Evolutionary conservation across 1,139 yeast species (phyloP), one percentile per base, ranked within the genome.

Genomic region (Taiozyma sp.): DNA sequence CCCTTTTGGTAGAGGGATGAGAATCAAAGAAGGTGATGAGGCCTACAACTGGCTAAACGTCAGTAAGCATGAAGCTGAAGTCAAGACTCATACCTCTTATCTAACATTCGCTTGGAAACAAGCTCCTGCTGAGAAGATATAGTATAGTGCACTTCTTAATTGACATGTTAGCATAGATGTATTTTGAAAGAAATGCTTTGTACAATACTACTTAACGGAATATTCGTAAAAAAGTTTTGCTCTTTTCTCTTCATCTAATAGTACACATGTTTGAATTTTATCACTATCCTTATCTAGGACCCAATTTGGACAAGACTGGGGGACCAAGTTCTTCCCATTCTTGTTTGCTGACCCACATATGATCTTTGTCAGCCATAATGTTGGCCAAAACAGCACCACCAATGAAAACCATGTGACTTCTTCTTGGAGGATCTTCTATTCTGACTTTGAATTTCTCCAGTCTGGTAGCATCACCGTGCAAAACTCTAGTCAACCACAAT

Each of bases 311-410:
- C 68, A 93, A 81, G 22, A 89, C 81, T 48, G 93, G 79, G 44
- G 96, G 80, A 40, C 98, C 99, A 65, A 87, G 88, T 72, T 93
- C 99, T 68, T 89, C 95, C 99, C 99, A 93, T 72, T 93, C 99
- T 66, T 86, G 88, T 68, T 87, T 90, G 51, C 91, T 77, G 62
- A 95, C 81, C 99, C 99, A 91, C 96, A 93, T 88, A 65, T 90
- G 97, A 58, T 91, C 97, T 70, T 91, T 93, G 68, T 93, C 97
- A 45, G 96, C 96, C 98, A 95, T 93, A 62, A 93, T 93, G 65
- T 88, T 90, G 39, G 99, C 99, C 65, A 93, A 77, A 21, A 93
- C 99, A 7, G 99, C 99, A 64, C 99, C 99, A 61, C 99, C 99
- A 59, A 93, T 85, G 71, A 93, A 93, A 43, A 93, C 99, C 97